Percentiles rank a stretch among this genome's conserved stretches.
Evolutionary conservation across 1,139 yeast genomes (phyloP).

Genomic region (Saccharomyces hybrid): DNA sequence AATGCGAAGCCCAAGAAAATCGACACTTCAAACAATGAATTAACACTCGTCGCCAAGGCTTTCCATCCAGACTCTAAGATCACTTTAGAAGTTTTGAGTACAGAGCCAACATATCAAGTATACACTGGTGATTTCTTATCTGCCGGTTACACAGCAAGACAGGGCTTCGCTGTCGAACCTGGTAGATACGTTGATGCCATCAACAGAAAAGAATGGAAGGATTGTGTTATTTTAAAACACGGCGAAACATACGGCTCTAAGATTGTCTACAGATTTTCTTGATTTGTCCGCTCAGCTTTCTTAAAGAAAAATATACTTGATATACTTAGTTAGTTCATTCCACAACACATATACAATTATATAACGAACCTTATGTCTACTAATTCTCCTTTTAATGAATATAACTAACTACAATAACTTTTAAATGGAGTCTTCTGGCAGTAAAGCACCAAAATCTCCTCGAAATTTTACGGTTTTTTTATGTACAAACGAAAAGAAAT

Average conservation of each 20-base stretch:
- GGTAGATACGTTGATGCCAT: constrained; percentile 54
- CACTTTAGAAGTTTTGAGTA: constrained; percentile 42
- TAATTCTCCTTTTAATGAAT: neutral
- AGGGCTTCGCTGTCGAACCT: constrained; percentile 61
- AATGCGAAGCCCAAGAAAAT: constrained; percentile 37
- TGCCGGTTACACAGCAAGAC: constrained; percentile 36
- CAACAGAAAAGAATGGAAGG: constrained; percentile 41
- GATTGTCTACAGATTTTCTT: constrained; percentile 34
- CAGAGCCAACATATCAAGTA: constrained; percentile 64
- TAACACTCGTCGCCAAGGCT: constrained; percentile 41
- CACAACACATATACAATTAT: neutral
- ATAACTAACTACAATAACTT: neutral
- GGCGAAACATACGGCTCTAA: constrained; percentile 51
- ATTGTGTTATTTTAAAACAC: constrained; percentile 45
- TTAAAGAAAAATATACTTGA: neutral
- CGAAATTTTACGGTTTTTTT: neutral
- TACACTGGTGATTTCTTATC: constrained; percentile 54
- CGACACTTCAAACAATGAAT: constrained; percentile 31
- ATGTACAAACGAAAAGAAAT: neutral
- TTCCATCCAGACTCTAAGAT: constrained; percentile 41
- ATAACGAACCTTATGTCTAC: neutral
- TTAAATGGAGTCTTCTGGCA: neutral
- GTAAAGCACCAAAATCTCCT: neutral
- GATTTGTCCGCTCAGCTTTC: neutral
- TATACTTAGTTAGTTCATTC: neutral